Evolutionary conservation across 2,329 filamentous ascomycete species (phyloP).

Genomic region (Microcyclospora pomicola): DNA sequence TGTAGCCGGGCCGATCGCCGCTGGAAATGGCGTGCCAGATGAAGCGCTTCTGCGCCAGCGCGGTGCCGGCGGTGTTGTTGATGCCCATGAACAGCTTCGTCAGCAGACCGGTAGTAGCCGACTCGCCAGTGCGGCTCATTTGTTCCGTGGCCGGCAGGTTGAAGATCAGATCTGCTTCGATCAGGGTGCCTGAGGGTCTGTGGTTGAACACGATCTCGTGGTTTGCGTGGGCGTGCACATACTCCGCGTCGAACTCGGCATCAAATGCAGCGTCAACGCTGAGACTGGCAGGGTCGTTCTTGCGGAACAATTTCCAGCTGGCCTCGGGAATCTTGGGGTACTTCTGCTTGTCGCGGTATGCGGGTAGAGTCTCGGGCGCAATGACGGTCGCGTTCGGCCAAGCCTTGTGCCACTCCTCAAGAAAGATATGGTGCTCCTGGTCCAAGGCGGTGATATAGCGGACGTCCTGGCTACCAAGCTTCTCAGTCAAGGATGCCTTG

Average conservation of each 20-base stretch:
- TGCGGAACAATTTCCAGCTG: slow-evolving; percentile 41
- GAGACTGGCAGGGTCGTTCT: slow-evolving; percentile 21
- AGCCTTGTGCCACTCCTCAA: slow-evolving; percentile 68
- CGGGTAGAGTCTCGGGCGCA: slow-evolving; percentile 66
- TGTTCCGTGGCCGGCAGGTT: slow-evolving; percentile 82
- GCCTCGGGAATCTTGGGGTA: slow-evolving; percentile 18
- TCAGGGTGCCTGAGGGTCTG: slow-evolving; percentile 62
- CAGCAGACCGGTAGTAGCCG: slow-evolving; percentile 42
- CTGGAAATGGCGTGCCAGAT: slow-evolving; percentile 60
- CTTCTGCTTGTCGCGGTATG: slow-evolving; percentile 50
- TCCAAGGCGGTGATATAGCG: slow-evolving; percentile 80
- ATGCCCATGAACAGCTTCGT: slow-evolving; percentile 45
- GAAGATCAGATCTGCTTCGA: slow-evolving; percentile 84
- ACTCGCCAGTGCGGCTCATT: slow-evolving; percentile 43
- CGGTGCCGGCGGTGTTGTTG: slow-evolving; percentile 46
- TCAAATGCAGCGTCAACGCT: slow-evolving; percentile 66
- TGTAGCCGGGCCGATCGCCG: slow-evolving; percentile 53
- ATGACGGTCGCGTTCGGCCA: slow-evolving; percentile 70
- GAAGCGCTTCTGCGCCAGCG: slow-evolving; percentile 66
- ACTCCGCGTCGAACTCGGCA: slow-evolving; percentile 71
- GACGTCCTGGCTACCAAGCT: slow-evolving; percentile 40
- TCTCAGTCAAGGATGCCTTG: slow-evolving; percentile 44
- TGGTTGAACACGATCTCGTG: slow-evolving; percentile 82
- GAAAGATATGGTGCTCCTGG: slow-evolving; percentile 87
- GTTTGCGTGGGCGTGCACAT: slow-evolving; percentile 65